Evolutionary conservation across 176 grass and related monocot species (phyloP).

Genomic region (Carex kokanica): DNA sequence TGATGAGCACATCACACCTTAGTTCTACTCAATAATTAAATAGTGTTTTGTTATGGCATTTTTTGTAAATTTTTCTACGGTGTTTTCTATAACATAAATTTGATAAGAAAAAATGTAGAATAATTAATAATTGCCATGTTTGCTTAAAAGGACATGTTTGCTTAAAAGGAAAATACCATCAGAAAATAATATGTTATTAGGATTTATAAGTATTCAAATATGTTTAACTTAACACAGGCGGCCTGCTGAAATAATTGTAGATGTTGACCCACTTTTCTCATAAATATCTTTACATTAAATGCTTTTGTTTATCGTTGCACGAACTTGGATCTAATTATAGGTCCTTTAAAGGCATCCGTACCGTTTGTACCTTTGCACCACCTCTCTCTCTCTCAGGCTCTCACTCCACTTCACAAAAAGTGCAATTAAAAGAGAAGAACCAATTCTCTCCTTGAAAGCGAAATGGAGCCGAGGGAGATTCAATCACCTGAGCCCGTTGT

Average conservation of each 20-base stretch:
- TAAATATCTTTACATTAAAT: background rate
- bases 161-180: too few species aligned
- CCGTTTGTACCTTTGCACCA: background rate
- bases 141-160: too few species aligned
- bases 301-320: background rate
- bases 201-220: background rate
- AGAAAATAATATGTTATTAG: background rate
- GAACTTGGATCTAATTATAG: background rate
- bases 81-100: too few species aligned
- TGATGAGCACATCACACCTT: too few species aligned
- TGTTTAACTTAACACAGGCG: background rate
- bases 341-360: background rate
- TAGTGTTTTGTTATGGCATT: too few species aligned
- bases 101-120: too few species aligned
- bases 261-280: background rate
- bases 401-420: background rate
- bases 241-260: background rate
- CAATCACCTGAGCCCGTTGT: constrained; percentile 34
- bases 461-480: constrained; percentile 56
- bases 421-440: background rate
- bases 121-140: too few species aligned
- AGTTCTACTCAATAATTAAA: too few species aligned
- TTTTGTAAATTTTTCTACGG: too few species aligned
- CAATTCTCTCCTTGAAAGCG: background rate
- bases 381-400: background rate